Conservation (phyloP, 371 early-diverging fungal genomes). For the Mucor saturninus region DNA sequence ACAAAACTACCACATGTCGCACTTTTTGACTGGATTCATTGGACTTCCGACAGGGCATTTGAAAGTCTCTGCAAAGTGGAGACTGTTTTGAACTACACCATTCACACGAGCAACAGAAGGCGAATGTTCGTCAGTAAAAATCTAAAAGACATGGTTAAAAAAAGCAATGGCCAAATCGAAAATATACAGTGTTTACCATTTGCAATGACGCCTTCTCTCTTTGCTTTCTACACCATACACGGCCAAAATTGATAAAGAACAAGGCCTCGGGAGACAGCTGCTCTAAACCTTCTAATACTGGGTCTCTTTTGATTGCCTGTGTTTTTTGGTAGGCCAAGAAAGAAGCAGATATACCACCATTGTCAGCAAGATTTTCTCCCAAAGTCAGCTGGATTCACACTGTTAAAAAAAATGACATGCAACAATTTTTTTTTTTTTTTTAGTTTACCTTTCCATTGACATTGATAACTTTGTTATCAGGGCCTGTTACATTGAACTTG, state of each 20-base stretch:
- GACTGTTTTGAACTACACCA: constrained; percentile 56
- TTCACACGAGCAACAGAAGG: constrained; percentile 56
- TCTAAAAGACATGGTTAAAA: constrained; percentile 18
- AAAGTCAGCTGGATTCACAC: constrained; percentile 48
- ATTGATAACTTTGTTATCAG: constrained; percentile 23
- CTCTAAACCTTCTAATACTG: constrained; percentile 26
- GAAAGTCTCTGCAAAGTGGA: constrained; percentile 60
- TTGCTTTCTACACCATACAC: constrained; percentile 42
- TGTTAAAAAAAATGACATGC: neutral
- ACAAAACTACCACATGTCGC: constrained; percentile 43
- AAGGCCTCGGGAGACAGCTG: constrained; percentile 44
- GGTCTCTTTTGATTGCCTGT: constrained; percentile 25
- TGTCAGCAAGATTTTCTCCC: constrained; percentile 81
- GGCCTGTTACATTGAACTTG: constrained; percentile 41
- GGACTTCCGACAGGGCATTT: constrained; percentile 50
- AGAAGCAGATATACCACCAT: constrained; percentile 63
- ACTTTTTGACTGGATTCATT: constrained; percentile 54
- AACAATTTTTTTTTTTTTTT: neutral
- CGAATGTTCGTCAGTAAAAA: constrained; percentile 50
- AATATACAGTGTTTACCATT: constrained; percentile 19
- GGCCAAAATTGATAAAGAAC: constrained; percentile 50
- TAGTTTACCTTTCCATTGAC: constrained; percentile 48
- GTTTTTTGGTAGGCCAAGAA: constrained; percentile 40
- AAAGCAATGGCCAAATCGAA: neutral
- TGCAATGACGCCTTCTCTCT: constrained; percentile 24